Base-by-base conservation (phyloP, 768 basidiomycete genomes). In the Russula ochroleuca region DNA sequence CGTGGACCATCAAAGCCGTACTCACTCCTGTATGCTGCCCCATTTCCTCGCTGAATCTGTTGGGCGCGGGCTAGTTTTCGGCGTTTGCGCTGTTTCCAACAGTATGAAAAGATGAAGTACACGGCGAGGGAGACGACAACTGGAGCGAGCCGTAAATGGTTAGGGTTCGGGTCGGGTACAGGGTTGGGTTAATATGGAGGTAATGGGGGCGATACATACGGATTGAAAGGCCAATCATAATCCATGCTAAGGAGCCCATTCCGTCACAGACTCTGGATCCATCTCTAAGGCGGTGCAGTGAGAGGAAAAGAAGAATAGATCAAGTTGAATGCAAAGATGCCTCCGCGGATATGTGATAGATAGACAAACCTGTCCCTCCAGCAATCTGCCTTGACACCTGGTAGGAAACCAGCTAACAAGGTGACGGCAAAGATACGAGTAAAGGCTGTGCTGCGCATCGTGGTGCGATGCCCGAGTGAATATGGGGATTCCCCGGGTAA, bases 351-450 rank as follows among this genome's bases (percentile, higher is more conserved):
- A 19, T 19, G 43, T 10, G 19, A 43, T n/a, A n/a, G 19, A 19
- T 10, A 8, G n/a, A 56, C 64, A 11, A 47, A 65, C 64, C 0
- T 0, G 19, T 61, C 48, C 7, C 51, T 17, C 40, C 41, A 65
- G 33, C 64, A 65, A 11, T 35, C 9, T 9, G 59, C 64, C 28
- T 17, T 50, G 33, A 48, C 64, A 37, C 31, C 25, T 8, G 64
- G 64, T 19, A 61, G 40, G n/a, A 57, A 11, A 5, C 54, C 33
- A 3, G 23, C 31, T 2, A 61, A 49, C 3, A 61, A 23, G 37
- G 33, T 38, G 45, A 21, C 11, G 23, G 41, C 17, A 51, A 57
- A 7, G 21, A 58, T 51, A 25, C 31, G 53, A 35, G 28, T 15
- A n/a, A 38, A 25, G 7, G 62, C 3, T 1, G 1, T 14, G 50